Evolutionary conservation across 2,329 filamentous ascomycete genomes (phyloP), one percentile per base, ranked within the genome.

Genomic region (Xylariaceae sp.): DNA sequence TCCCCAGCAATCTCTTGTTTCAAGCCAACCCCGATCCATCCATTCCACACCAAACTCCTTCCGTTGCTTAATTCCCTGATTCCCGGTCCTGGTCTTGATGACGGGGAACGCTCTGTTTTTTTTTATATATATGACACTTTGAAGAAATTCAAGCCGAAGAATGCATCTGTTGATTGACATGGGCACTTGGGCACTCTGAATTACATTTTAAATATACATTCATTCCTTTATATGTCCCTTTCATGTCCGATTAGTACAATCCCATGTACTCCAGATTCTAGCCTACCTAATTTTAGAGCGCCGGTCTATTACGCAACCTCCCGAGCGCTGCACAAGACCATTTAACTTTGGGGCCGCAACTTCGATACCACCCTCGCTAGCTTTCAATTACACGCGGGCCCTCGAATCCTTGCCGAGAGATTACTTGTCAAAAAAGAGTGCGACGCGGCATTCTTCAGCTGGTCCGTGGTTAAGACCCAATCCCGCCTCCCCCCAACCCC

Each of bases 401-500:
- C 35, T 44, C 39, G 13, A 37, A 57, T 37, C 53, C 50, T 37
- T 45, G 53, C 32, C 35, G 6, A 33, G n/a, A 15, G 42, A 55
- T 24, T 52, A 36, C 40, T 48, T 40, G 26, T 37, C 41, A 27
- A 9, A 27, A 9, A 9, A 9, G 9, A 27, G 39, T 23, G 50
- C 30, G 47, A 20, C 37, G 40, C 40, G 16, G 39, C 35, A 47
- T 45, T 50, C 52, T 52, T 48, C 49, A 50, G 58, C 55, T 57
- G 56, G 37, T 35, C 24, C 30, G 32, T 43, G 32, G 30, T 37
- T 24, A 16, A 27, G 24, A 20, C 45, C 33, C 20, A 30, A 42
- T 36, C 46, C 37, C 29, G 48, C 51, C 48, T 53, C 30, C 47
- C 26, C 47, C 60, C 55, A 57, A 36, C 59, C 63, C 62, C 63